Conservation (phyloP, 2,329 filamentous ascomycete species). For the Leptographium wingfieldii region DNA sequence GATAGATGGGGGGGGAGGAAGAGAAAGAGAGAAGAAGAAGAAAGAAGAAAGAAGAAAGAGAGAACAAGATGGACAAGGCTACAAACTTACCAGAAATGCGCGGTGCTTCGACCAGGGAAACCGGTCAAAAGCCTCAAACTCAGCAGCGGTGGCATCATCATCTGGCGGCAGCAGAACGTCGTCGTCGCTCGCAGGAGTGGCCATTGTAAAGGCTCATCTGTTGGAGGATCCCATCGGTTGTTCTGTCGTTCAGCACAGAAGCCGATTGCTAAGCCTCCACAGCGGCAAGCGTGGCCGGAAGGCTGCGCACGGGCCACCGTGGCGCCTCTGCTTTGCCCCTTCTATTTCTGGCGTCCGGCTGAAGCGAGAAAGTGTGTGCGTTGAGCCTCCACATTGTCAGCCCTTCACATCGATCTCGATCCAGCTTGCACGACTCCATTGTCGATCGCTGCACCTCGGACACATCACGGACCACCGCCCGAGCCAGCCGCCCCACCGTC, state of each 20-base stretch:
- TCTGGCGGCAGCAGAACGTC: background rate
- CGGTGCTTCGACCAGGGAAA: slow-evolving; percentile 14
- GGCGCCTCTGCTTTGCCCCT: background rate
- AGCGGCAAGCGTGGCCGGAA: background rate
- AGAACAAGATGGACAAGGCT: background rate
- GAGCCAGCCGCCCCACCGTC: background rate
- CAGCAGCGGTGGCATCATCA: background rate
- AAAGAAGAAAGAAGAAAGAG: background rate
- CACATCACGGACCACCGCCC: no score
- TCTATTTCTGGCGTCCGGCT: background rate
- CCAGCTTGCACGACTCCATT: background rate
- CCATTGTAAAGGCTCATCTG: background rate
- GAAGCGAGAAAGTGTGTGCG: background rate
- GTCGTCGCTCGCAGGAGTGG: background rate
- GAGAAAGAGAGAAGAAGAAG: background rate
- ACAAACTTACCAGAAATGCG: slow-evolving; percentile 10
- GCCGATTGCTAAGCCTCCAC: background rate
- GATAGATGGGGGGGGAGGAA: background rate
- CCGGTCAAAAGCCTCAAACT: slow-evolving; percentile 12
- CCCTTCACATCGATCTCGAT: no score
- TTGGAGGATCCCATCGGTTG: background rate
- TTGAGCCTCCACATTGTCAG: no score
- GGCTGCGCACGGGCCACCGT: background rate
- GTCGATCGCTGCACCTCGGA: no score
- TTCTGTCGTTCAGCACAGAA: background rate